Conservation (phyloP, 2,329 filamentous ascomycete genomes). For the Trichoderma semiorbis region DNA sequence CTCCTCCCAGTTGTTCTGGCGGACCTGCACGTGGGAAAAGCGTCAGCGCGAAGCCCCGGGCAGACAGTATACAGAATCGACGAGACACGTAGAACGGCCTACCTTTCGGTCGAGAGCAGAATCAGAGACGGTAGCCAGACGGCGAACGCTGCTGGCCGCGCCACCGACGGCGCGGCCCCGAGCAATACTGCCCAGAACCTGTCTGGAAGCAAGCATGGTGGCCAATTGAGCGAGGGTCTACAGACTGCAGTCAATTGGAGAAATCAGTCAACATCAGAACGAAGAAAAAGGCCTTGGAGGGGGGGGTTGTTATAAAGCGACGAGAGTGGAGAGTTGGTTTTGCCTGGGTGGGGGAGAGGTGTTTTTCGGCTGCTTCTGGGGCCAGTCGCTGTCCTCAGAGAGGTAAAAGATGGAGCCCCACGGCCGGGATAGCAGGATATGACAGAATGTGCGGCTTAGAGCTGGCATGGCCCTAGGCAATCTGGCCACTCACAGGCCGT, state of each 20-base stretch:
- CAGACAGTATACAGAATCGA: background rate
- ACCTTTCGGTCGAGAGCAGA: slow-evolving; percentile 88
- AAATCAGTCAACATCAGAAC: slow-evolving; percentile 15
- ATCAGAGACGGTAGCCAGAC: slow-evolving; percentile 83
- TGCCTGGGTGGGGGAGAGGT: slow-evolving; percentile 25
- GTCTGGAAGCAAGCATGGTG: slow-evolving; percentile 68
- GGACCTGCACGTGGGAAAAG: slow-evolving; percentile 50
- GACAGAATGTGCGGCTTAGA: slow-evolving; percentile 15
- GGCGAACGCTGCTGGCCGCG: slow-evolving; percentile 60
- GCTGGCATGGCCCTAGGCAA: slow-evolving; percentile 7
- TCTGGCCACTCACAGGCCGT: slow-evolving; percentile 25
- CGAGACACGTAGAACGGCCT: slow-evolving; percentile 26
- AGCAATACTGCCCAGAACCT: slow-evolving; percentile 63
- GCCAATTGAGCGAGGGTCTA: slow-evolving; percentile 35
- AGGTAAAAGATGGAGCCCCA: slow-evolving; percentile 11
- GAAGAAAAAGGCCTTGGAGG: slow-evolving; percentile 17
- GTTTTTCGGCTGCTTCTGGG: slow-evolving; percentile 22
- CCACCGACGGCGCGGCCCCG: slow-evolving; percentile 55
- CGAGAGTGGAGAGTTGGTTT: slow-evolving; percentile 20
- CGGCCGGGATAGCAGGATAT: slow-evolving; percentile 14
- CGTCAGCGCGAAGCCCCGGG: slow-evolving; percentile 20
- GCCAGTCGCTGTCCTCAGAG: slow-evolving; percentile 20
- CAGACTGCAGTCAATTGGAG: slow-evolving; percentile 25
- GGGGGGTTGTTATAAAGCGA: slow-evolving; percentile 25
- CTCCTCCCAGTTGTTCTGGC: slow-evolving; percentile 96